Evolutionary conservation across 176 grass and related monocot genomes (phyloP), one percentile per base, ranked within the genome.

Genomic region (Oryza glumipatula): DNA sequence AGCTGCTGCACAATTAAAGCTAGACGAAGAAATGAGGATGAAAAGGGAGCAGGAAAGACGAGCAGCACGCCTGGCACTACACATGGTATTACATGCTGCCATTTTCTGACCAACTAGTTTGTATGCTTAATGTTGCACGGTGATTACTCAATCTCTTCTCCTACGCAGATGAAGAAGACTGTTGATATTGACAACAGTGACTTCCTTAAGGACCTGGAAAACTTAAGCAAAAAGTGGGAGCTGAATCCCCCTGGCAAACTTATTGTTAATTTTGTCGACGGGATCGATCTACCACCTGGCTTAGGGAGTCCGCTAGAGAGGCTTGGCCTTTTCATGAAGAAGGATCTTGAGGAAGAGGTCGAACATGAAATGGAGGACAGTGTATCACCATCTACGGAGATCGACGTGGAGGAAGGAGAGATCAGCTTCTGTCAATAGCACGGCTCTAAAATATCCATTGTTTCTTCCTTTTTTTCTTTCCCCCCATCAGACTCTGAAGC

Each of bases 131-230:
- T 73, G 24, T 58, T 39, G 36, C n/a, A 70, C 13, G 70, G 38
- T 73, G 7, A 19, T 84, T 84, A 22, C 41, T 72, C 72, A 79
- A 38, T 44, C 15, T 45, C n/a, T 82, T 10, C 65, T 65, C 61
- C 74, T 83, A 63, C 89, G 66, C 69, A 97, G 95, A 88, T 97
- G 83, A 87, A 97, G 82, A 97, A 93, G 79, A 97, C 95, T 1
- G 87, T 94, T n/a, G 90, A 97, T 49, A 92, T 97, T 70, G 95
- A 97, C 67, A 97, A 97, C 22, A 93, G 82, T 23, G 70, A 93
- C 47, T 45, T 94, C 60, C 41, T 94, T 49, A 89, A 92, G 71
- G 95, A 94, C 73, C 39, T 94, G 32, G 86, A 89, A 41, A 89
- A 82, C 6, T 54, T 94, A n/a, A 85, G 84, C 81, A 86, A 77